Evolutionary conservation across 177 flowering plant species (phyloP).

Genomic region (Vitis hybrid): DNA sequence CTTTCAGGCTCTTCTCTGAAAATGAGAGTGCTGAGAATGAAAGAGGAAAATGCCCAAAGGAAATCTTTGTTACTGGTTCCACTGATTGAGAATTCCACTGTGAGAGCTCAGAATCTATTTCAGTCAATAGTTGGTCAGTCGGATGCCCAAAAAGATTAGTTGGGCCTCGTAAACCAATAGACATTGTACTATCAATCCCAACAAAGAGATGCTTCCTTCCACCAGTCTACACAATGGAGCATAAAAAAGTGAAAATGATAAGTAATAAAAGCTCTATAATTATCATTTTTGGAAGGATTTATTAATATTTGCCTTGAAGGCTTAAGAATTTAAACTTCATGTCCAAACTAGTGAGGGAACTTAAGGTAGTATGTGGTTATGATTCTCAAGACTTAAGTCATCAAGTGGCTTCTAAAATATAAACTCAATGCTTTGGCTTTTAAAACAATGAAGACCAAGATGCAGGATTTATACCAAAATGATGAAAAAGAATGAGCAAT

Average conservation of each 20-base stretch:
- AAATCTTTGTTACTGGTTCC: slow-evolving; percentile 60
- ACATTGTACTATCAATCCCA: slow-evolving; percentile 81
- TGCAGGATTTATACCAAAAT: not conserved
- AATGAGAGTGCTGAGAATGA: slow-evolving; percentile 74
- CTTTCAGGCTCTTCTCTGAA: slow-evolving; percentile 67
- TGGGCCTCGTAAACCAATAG: slow-evolving; percentile 81
- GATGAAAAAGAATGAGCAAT: not conserved
- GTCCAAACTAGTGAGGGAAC: not conserved
- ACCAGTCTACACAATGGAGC: slow-evolving; percentile 49
- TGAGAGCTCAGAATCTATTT: slow-evolving; percentile 69
- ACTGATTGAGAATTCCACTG: slow-evolving; percentile 66
- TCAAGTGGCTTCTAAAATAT: not conserved
- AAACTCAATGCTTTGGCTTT: not conserved
- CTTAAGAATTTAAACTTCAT: not conserved
- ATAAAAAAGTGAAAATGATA: not conserved
- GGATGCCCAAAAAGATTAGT: slow-evolving; percentile 98
- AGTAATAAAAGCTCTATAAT: slow-evolving; percentile 6
- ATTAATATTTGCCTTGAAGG: not conserved
- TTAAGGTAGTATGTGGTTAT: not conserved
- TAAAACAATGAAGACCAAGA: not conserved
- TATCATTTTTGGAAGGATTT: not conserved
- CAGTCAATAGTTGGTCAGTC: slow-evolving; percentile 61
- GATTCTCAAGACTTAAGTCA: not conserved
- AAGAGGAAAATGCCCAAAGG: slow-evolving; percentile 94
- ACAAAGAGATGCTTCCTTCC: slow-evolving; percentile 78